A percentile compares a stretch with the other conserved stretches of the same genome.
Evolutionary conservation across 2,329 filamentous ascomycete species (phyloP).

Genomic region (Botrytis aclada): DNA sequence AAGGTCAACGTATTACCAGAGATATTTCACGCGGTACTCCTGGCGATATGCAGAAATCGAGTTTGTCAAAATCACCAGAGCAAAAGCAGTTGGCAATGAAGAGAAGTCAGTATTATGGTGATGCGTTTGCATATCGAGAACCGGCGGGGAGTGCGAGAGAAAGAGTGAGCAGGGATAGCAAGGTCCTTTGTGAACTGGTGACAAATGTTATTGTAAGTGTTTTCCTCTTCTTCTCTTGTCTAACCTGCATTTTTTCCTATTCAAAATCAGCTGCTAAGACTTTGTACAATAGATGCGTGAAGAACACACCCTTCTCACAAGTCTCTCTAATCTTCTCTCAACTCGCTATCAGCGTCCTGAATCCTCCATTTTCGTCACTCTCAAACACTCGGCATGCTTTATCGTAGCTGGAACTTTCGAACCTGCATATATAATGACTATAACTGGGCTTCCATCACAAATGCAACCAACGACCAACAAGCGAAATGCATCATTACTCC

Average conservation of each 20-base stretch:
- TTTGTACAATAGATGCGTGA: conserved; percentile 60
- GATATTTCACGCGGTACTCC: conserved; percentile 34
- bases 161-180: conserved; percentile 36
- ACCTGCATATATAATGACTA: conserved; percentile 73
- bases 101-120: conserved; percentile 38
- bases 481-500: conserved; percentile 73
- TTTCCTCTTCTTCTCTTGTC: not conserved
- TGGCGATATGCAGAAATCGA: conserved; percentile 32
- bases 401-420: conserved; percentile 73
- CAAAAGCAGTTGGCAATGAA: conserved; percentile 32
- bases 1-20: conserved; percentile 31
- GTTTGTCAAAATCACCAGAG: conserved; percentile 33
- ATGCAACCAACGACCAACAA: conserved; percentile 74
- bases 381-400: conserved; percentile 74
- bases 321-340: conserved; percentile 70
- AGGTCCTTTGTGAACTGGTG: conserved; percentile 61
- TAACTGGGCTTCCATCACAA: conserved; percentile 66
- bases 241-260: not conserved
- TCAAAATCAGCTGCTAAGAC: conserved; percentile 29
- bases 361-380: conserved; percentile 68
- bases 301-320: conserved; percentile 70
- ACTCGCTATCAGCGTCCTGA: conserved; percentile 72
- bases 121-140: conserved; percentile 39
- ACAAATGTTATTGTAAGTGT: conserved; percentile 60
- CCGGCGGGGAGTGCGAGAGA: conserved; percentile 32